Percentiles rank a stretch among this genome's conserved stretches.
Evolutionary conservation across 1,284 basidiomycete genomes (phyloP).

Genomic region (Cutaneotrichosporon daszewskae): DNA sequence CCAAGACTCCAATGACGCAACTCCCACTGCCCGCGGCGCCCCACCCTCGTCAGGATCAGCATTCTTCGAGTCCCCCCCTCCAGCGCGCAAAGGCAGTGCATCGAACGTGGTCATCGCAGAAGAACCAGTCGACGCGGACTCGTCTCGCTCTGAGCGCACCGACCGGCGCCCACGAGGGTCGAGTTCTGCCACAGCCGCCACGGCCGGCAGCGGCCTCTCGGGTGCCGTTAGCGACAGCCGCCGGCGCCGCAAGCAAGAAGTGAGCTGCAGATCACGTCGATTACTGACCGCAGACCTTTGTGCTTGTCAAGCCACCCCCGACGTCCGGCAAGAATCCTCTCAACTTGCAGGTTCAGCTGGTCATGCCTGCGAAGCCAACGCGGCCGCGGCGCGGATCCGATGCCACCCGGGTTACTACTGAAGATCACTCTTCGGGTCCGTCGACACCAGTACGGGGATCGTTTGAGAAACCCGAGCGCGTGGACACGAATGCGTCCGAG

Average conservation of each 20-base stretch:
- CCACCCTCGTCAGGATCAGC: too few species aligned
- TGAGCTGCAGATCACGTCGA: not conserved
- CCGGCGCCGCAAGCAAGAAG: not conserved
- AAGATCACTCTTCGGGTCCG: constrained; percentile 1
- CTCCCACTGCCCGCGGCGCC: too few species aligned
- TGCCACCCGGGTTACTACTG: not conserved
- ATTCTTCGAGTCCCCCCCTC: too few species aligned
- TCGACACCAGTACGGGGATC: constrained; percentile 9
- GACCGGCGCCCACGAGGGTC: not conserved
- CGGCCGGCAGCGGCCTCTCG: not conserved
- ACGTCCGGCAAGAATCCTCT: constrained; percentile 82
- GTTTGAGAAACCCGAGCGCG: too few species aligned
- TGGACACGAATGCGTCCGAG: too few species aligned
- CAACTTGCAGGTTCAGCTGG: constrained; percentile 88
- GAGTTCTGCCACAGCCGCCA: not conserved
- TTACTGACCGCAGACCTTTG: constrained; percentile 59
- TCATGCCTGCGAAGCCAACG: constrained; percentile 43
- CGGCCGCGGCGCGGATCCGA: constrained; percentile 5
- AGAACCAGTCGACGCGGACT: not conserved
- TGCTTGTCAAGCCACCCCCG: constrained; percentile 45
- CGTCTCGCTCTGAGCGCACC: not conserved
- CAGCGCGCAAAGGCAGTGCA: too few species aligned
- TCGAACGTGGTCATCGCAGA: not conserved
- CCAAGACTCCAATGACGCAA: not conserved
- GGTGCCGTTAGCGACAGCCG: not conserved